Base-by-base conservation (phyloP, 2,329 filamentous ascomycete genomes). In the Lachnellula subtilissima region DNA sequence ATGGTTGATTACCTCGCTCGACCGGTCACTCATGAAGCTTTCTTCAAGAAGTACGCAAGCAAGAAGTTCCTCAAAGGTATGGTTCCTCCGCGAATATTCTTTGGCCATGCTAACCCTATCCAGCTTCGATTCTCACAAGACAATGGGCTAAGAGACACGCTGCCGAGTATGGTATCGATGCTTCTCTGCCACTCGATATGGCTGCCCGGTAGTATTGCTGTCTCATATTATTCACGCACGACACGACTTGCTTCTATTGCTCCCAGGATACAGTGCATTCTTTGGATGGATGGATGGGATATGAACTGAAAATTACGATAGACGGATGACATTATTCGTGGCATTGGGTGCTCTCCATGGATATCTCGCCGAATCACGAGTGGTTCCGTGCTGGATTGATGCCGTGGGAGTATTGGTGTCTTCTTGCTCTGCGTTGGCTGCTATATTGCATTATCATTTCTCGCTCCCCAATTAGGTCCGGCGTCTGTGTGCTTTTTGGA, bases 21-120 rank as follows among this genome's bases (percentile, higher is more conserved):
- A 12, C 94, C 93, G 25, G 89, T 97, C 53, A 83, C 87, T 45
- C 94, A 99, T 70, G 93, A 97, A 72, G 95, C 94, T 39, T 97
- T 99, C 80, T 97, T 97, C 82, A 96, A 96, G 83, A 99, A 99
- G 76, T 99, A 99, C 73, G 94, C 94, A 55, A 96, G 91, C 83
- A 99, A 97, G 81, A 97, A 96, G 76, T 99, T 97, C 76, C 78
- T 97, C 67, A 99, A 99, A 79, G 92, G 93, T 96, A 85, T 76
- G 81, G 6, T 23, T 22, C 15, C 36, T 19, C 4, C 12, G 32
- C 19, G 15, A 45, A 9, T 47, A 25, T 17, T 48, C 28, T 9
- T 3, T 51, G 25, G 51, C 58, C 51, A 7, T 36, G 25, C 42
- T 65, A 71, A 70, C 70, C 42, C 37, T 22, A 9, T 48, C 58